Conservation (phyloP, 257 asterid genomes). For the Solanum clarkiae region DNA sequence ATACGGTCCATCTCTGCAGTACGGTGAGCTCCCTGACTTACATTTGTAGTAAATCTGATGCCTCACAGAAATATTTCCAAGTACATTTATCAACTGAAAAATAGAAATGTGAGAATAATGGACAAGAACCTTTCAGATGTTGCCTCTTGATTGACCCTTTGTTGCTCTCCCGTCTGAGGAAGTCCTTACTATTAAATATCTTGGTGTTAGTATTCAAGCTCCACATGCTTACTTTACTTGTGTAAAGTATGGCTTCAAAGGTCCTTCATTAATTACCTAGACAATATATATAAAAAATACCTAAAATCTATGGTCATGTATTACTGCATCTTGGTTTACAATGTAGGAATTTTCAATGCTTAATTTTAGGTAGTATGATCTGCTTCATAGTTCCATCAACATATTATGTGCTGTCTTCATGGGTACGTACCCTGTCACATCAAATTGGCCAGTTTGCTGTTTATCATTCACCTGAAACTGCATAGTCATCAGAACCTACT, state of each 20-base stretch:
- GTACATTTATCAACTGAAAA: not conserved
- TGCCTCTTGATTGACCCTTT: not conserved
- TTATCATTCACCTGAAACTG: not conserved
- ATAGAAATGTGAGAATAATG: not conserved
- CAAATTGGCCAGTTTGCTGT: not conserved
- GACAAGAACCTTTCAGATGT: not conserved
- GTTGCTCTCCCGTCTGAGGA: not conserved
- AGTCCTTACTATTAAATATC: not conserved
- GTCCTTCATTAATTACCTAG: not conserved
- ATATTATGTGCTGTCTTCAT: not conserved
- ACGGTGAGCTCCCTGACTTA: constrained; percentile 41
- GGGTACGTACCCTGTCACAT: not conserved
- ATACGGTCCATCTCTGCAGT: constrained; percentile 77
- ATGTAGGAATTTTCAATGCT: not conserved
- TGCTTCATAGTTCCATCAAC: not conserved
- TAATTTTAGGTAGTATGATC: not conserved
- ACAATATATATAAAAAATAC: not conserved
- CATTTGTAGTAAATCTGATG: not conserved
- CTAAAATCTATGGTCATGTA: not conserved
- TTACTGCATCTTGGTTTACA: not conserved
- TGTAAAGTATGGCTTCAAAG: not conserved
- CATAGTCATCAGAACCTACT: not conserved
- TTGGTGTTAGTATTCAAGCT: not conserved
- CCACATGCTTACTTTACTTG: not conserved
- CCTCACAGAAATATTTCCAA: not conserved